Evolutionary conservation across 2,329 filamentous ascomycete genomes (phyloP).

Genomic region (Aspergillus persii): DNA sequence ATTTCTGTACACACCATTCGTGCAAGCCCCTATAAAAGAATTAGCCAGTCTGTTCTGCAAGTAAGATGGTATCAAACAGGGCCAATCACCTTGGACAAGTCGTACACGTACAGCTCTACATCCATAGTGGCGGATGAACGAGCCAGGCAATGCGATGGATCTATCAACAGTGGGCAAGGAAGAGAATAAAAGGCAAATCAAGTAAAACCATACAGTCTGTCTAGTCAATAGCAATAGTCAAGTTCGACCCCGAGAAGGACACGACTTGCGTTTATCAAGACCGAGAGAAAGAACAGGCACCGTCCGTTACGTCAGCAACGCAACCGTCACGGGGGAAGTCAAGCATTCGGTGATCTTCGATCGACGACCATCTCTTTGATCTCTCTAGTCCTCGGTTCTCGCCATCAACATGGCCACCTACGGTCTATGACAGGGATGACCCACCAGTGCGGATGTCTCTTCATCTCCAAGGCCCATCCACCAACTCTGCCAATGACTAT

Average conservation of each 20-base stretch:
- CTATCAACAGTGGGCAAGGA: background rate
- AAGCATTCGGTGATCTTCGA: conserved; percentile 14
- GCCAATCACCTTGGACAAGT: conserved; percentile 59
- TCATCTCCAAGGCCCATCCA: background rate
- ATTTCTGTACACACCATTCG: conserved; percentile 42
- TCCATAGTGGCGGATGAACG: conserved; percentile 55
- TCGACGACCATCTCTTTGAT: conserved; percentile 4
- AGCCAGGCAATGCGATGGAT: background rate
- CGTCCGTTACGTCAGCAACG: conserved; percentile 29
- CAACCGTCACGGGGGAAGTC: conserved; percentile 7
- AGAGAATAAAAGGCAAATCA: background rate
- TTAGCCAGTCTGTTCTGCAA: conserved; percentile 18
- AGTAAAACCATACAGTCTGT: background rate
- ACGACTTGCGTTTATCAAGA: background rate
- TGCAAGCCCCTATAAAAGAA: conserved; percentile 50
- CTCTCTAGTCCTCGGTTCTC: background rate
- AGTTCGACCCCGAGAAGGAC: background rate
- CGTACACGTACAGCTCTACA: conserved; percentile 74
- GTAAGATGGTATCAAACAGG: background rate
- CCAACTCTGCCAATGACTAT: background rate
- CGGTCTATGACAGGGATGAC: background rate
- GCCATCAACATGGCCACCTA: background rate
- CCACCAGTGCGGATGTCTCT: background rate
- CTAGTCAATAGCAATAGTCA: background rate
- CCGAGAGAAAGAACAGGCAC: conserved; percentile 14